Base-by-base conservation (phyloP, 2,329 filamentous ascomycete species). In the Fusarium continuum region DNA sequence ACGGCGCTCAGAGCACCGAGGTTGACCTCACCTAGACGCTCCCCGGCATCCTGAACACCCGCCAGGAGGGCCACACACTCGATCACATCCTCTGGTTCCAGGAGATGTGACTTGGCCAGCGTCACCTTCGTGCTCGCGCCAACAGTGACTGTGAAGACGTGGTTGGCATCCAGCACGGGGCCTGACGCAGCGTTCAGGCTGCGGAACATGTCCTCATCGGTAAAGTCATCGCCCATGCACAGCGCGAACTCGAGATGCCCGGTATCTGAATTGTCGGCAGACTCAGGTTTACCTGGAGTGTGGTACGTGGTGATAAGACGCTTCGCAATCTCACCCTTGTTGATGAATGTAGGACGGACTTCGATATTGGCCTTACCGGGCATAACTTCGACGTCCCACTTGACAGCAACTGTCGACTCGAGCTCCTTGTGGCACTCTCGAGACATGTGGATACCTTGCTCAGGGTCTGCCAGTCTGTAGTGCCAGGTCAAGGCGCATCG, bases 401-500 rank as follows among this genome's bases (percentile, higher is more conserved):
- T 87, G 73, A 88, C 90, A 46, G 81, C 88, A 1, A 97, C 90
- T 0, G 88, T 91, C 5, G 83, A 80, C 74, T 96, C 90, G 14
- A 99, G 85, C 65, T 93, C 87, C 74, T 90, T 90, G 65, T 93
- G 89, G 72, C 92, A 96, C 74, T 93, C 89, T 20, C 84, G 85
- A 6, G 93, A 88, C 79, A 94, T 91, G 77, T 91, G 91, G 0
- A 87, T 78, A 16, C 92, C 94, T 63, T 91, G 91, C 68, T 96
- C 91, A 1, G 92, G 92, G 72, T 97, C 92, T 2, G 92, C 92
- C 23, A 92, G 88, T 34, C 95, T 91, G 77, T 98, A 99, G 74
- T 99, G 95, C 95, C 95, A 98, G 4, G 95, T 98, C 43, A 98
- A 80, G 5, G 95, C 93, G 64, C 96, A 95, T 64, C 93, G 90